Percentiles rank a stretch among this genome's conserved stretches.
Conservation (phyloP, 352 stramenopile genomes). For the Pythium phragmitis region DNA sequence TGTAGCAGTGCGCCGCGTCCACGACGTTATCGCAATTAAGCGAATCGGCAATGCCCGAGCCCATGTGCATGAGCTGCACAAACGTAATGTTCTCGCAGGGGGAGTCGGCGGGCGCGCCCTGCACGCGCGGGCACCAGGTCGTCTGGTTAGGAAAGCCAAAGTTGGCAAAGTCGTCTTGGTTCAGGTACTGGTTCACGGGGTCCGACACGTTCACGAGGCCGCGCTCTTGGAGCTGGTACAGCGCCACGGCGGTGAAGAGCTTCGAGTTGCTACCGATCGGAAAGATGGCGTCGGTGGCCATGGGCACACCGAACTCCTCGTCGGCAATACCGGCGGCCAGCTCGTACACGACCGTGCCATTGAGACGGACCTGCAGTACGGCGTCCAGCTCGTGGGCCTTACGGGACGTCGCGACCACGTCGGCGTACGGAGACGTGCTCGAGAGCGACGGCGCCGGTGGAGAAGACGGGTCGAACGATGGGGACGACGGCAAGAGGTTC, state of each 20-base stretch:
- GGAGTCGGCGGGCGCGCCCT: neutral
- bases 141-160: conserved; percentile 52
- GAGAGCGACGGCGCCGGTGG: neutral
- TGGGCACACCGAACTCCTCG: conserved; percentile 44
- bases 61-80: conserved; percentile 56
- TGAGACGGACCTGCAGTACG: conserved; percentile 48
- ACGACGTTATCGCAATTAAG: conserved; percentile 31
- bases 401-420: conserved; percentile 28
- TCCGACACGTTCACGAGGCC: conserved; percentile 35
- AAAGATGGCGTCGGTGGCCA: conserved; percentile 50
- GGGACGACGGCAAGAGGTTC: neutral
- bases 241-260: conserved; percentile 47
- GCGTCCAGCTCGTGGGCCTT: conserved; percentile 44
- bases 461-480: neutral
- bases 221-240: conserved; percentile 62
- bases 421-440: conserved; percentile 33
- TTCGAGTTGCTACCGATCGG: conserved; percentile 60
- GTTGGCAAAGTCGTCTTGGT: conserved; percentile 36
- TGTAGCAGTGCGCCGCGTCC: conserved; percentile 4
- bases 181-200: conserved; percentile 40
- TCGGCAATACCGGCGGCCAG: conserved; percentile 47
- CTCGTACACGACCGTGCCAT: conserved; percentile 54
- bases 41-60: conserved; percentile 42
- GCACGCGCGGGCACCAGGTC: conserved; percentile 45
- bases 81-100: conserved; percentile 58